phyloP scores from a whole-genome alignment of 1,139 yeast species.

The Kodamaea alishanica region DNA sequence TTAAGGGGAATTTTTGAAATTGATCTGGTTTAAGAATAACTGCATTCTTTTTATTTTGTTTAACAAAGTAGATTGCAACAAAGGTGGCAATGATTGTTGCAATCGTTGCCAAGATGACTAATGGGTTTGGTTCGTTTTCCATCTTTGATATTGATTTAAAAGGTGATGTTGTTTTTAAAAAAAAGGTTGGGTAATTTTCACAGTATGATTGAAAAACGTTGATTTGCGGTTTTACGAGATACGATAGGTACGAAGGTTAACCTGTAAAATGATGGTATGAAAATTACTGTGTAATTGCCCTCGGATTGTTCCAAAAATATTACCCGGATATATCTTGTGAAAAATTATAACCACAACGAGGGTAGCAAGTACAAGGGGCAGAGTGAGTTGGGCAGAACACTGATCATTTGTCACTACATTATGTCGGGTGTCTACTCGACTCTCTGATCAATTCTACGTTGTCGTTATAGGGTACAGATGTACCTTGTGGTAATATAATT shows the following conservation, averaged over 20 bases:
- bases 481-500: too few relatives aligned
- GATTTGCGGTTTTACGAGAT: background rate
- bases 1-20: constrained; percentile 78
- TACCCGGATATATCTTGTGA: too few relatives aligned
- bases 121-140: constrained; percentile 35
- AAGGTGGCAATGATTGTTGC: constrained; percentile 40
- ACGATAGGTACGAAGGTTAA: background rate
- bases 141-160: constrained; percentile 7
- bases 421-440: too few relatives aligned
- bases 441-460: too few relatives aligned
- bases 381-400: too few relatives aligned
- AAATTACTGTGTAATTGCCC: too few relatives aligned
- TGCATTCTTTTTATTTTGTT: constrained; percentile 37
- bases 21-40: constrained; percentile 62
- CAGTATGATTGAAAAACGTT: background rate
- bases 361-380: too few relatives aligned
- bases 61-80: constrained; percentile 36
- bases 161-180: background rate
- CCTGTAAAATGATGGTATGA: too few relatives aligned
- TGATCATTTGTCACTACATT: too few relatives aligned
- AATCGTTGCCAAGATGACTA: constrained; percentile 37
- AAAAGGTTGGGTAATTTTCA: background rate
- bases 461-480: too few relatives aligned
- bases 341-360: too few relatives aligned
- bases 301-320: too few relatives aligned